Conservation (phyloP, 2,329 filamentous ascomycete genomes). For the Cercospora zeae-maydis region DNA sequence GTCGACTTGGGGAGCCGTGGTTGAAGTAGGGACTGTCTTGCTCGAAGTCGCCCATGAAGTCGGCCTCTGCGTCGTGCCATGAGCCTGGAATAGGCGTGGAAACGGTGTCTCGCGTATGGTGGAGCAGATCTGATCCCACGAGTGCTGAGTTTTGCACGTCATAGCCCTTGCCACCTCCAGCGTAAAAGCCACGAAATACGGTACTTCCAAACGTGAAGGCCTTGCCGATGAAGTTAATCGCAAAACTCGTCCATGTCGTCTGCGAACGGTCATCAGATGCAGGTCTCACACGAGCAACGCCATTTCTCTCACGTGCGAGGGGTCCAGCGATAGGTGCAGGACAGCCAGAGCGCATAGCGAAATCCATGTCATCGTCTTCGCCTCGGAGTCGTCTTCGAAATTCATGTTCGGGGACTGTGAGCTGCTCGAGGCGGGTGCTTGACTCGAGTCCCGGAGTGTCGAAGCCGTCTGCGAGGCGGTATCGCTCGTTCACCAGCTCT, state of each 20-base stretch:
- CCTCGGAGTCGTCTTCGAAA: constrained; percentile 26
- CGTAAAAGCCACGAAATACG: constrained; percentile 79
- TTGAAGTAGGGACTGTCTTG: constrained; percentile 42
- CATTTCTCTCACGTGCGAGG: constrained; percentile 38
- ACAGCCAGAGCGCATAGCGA: constrained; percentile 12
- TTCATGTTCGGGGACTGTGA: constrained; percentile 20
- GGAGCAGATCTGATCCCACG: constrained; percentile 23
- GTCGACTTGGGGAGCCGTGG: constrained; percentile 20
- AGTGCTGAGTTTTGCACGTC: constrained; percentile 41
- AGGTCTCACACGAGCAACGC: constrained; percentile 26
- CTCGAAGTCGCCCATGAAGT: constrained; percentile 46
- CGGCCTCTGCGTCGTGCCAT: constrained; percentile 51
- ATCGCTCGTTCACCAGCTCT: constrained; percentile 51
- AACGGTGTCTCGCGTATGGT: constrained; percentile 27
- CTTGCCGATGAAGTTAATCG: constrained; percentile 66
- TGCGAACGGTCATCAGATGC: constrained; percentile 18
- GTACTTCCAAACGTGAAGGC: constrained; percentile 78
- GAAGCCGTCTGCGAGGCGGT: constrained; percentile 50
- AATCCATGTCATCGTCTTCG: constrained; percentile 21
- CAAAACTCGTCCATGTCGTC: constrained; percentile 53
- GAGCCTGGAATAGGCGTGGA: constrained; percentile 52
- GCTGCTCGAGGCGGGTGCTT: constrained; percentile 37
- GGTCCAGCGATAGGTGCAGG: constrained; percentile 27
- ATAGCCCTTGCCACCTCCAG: constrained; percentile 75
- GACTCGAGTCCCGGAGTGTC: constrained; percentile 45